Conservation (phyloP, 805 yeast genomes). For the Jamesozyma lodderae region DNA sequence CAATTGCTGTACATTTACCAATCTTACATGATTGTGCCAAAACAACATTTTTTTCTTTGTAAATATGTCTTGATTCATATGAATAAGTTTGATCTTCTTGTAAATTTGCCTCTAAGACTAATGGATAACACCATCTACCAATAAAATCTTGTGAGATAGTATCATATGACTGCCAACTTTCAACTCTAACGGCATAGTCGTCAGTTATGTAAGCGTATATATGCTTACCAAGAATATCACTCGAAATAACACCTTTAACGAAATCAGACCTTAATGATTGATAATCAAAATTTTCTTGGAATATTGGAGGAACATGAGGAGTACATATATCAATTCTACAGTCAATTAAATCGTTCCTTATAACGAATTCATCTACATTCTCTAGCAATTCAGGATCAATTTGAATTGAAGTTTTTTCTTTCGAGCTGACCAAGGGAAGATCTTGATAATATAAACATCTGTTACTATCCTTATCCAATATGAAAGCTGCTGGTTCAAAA, state of each 20-base stretch:
- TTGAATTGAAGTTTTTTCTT: slow-evolving; percentile 41
- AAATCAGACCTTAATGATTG: slow-evolving; percentile 81
- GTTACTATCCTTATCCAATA: slow-evolving; percentile 62
- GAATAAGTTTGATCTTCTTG: slow-evolving; percentile 62
- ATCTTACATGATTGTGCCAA: slow-evolving; percentile 89
- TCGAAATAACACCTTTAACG: slow-evolving; percentile 79
- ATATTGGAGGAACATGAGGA: slow-evolving; percentile 87
- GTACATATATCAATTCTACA: slow-evolving; percentile 95
- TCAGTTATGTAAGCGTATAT: slow-evolving; percentile 81
- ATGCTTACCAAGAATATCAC: slow-evolving; percentile 83
- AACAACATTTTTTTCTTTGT: slow-evolving; percentile 81
- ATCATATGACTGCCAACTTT: slow-evolving; percentile 87
- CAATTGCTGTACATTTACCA: slow-evolving; percentile 74
- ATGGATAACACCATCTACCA: slow-evolving; percentile 88
- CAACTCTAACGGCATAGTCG: slow-evolving; percentile 90
- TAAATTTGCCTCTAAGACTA: slow-evolving; percentile 79
- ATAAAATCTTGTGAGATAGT: slow-evolving; percentile 84
- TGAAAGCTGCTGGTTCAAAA: slow-evolving; percentile 75
- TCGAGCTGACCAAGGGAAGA: slow-evolving; percentile 47
- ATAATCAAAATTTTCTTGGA: slow-evolving; percentile 94
- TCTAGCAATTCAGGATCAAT: slow-evolving; percentile 81
- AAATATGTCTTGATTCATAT: slow-evolving; percentile 77
- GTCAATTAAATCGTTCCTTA: slow-evolving; percentile 90
- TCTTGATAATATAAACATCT: slow-evolving; percentile 81
- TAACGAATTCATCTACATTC: slow-evolving; percentile 59